phyloP scores from a whole-genome alignment of 495 filamentous ascomycete genomes.

The Apodospora peruviana region DNA sequence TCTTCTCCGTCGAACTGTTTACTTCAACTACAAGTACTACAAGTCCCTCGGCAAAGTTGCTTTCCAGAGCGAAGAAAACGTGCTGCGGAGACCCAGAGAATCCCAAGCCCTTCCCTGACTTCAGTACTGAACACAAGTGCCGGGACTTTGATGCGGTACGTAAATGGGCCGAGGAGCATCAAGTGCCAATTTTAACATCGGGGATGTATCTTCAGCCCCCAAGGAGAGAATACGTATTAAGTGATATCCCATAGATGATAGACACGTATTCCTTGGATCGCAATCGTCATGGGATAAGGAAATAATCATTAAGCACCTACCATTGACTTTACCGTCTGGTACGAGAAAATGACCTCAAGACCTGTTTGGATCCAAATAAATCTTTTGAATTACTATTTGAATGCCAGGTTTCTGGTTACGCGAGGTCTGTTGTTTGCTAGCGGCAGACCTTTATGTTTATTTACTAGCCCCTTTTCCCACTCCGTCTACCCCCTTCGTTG shows the following conservation, averaged over 20 bases:
- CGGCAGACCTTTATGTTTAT: no score
- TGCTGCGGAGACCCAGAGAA: constrained; percentile 21
- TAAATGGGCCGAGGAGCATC: constrained; percentile 45
- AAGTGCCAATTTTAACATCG: constrained; percentile 13
- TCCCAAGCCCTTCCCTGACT: constrained; percentile 45
- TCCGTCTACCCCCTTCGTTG: no score
- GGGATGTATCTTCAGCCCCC: constrained; percentile 1
- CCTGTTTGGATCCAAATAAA: no score
- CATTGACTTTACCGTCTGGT: no score
- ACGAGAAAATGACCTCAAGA: no score
- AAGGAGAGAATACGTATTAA: constrained; percentile 2
- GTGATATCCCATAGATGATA: constrained; percentile 1
- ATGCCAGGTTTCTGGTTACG: no score
- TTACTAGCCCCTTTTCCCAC: no score
- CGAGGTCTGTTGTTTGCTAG: no score
- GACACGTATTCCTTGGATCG: not conserved
- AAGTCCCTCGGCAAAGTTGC: constrained; percentile 32
- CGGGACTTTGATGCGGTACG: constrained; percentile 47
- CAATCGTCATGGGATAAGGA: not conserved
- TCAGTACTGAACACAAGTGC: constrained; percentile 49
- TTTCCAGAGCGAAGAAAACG: constrained; percentile 19
- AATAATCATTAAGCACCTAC: not conserved
- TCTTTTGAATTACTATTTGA: no score
- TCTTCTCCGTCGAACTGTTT: constrained; percentile 45
- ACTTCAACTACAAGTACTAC: constrained; percentile 54